These are phyloP conservation scores for Coemansia sp. DNA, from an alignment of 371 early-diverging fungal species.

Conservation along the genomic window DNA sequence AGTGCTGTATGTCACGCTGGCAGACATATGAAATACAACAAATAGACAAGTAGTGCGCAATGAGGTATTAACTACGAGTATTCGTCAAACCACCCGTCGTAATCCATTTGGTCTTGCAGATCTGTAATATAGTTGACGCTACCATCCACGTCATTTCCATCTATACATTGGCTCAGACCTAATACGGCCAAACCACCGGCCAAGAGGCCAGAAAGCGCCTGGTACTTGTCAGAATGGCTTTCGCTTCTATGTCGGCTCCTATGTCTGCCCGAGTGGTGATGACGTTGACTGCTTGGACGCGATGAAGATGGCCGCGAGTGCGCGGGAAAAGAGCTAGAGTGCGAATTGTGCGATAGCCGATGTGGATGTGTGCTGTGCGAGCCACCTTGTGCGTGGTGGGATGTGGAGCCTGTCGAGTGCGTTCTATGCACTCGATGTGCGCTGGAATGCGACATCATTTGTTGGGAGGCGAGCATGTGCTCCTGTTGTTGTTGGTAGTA, in stretches of 20 bases:
- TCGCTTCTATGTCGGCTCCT: not conserved
- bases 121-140: too few relatives aligned
- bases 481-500: slow-evolving; percentile 7
- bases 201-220: slow-evolving; percentile 6
- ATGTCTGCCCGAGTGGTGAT: not conserved
- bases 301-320: not conserved
- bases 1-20: too few relatives aligned
- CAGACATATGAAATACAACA: not conserved
- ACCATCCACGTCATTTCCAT: not conserved
- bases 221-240: not conserved
- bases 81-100: not conserved
- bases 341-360: not conserved
- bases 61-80: not conserved
- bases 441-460: not conserved
- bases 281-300: not conserved
- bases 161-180: slow-evolving; percentile 7
- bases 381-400: not conserved
- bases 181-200: slow-evolving; percentile 8
- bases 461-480: not conserved
- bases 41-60: not conserved
- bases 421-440: slow-evolving; percentile 1
- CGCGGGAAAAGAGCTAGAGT: not conserved
- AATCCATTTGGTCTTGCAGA: not conserved
- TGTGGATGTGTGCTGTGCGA: not conserved
- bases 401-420: not conserved